A percentile compares a stretch with the other conserved stretches of the same genome.
Evolutionary conservation across 2,329 filamentous ascomycete species (phyloP).

Genomic region (Pseudocercospora vitis): DNA sequence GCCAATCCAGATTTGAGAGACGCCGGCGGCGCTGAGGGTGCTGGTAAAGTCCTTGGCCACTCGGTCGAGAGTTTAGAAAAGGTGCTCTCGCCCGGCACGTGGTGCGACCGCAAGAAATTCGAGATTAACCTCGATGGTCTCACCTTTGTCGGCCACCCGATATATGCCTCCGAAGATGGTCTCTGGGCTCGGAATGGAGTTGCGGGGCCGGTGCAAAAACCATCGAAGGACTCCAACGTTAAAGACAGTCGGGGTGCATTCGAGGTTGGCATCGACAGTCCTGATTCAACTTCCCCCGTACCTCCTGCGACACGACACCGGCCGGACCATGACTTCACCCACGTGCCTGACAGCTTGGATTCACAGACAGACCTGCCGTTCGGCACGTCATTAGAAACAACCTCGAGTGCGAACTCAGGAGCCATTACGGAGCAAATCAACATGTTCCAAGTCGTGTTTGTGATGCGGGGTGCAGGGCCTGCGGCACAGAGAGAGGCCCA

Average conservation of each 20-base stretch:
- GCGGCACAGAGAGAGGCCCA: conserved; percentile 68
- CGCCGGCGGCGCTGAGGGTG: conserved; percentile 3
- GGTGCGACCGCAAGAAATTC: conserved; percentile 76
- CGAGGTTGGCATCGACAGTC: conserved; percentile 18
- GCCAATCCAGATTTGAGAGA: conserved; percentile 15
- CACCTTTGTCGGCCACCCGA: conserved; percentile 77
- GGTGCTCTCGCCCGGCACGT: conserved; percentile 67
- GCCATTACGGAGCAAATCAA: conserved; percentile 65
- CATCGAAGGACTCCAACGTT: conserved; percentile 6
- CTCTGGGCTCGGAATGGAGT: conserved; percentile 25
- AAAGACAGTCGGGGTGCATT: conserved; percentile 12
- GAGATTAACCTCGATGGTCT: conserved; percentile 79
- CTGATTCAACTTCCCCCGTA: conserved; percentile 19
- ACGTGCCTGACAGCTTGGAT: conserved; percentile 35
- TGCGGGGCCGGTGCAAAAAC: neutral
- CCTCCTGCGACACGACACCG: conserved; percentile 5
- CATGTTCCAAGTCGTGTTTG: conserved; percentile 98
- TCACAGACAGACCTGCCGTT: conserved; percentile 25
- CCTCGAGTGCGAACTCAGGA: conserved; percentile 34
- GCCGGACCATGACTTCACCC: conserved; percentile 29
- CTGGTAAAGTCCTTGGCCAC: conserved; percentile 28
- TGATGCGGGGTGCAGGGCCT: conserved; percentile 74
- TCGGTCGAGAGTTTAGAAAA: conserved; percentile 71
- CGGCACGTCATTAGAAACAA: conserved; percentile 34
- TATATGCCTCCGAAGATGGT: conserved; percentile 74